Base-by-base conservation (phyloP, 495 filamentous ascomycete genomes). In the Diplogelasinospora grovesii region DNA sequence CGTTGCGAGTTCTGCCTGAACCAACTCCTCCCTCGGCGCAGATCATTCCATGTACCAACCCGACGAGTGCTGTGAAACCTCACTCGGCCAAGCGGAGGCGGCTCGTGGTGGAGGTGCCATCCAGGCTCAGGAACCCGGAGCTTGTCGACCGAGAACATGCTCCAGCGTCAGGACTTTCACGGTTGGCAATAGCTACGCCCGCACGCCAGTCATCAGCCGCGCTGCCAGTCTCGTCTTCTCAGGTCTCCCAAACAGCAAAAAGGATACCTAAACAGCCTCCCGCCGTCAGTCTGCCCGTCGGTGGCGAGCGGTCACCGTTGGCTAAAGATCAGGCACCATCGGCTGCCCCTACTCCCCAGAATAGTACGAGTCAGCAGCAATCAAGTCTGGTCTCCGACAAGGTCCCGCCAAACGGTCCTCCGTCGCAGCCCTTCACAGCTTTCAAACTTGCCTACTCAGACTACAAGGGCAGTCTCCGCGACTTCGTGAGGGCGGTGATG, bases 391-490 rank as follows among this genome's bases (percentile, higher is more conserved):
- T 27, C 8, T 22, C 23, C 4, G 45, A 53, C 4, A 46, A 32
- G 16, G 26, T 42, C 0, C 49, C 54, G 3, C 56, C 48, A 9
- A 54, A 54, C 25, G 51, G 43, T 5, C 48, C 49, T 2, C 14
- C 46, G 3, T 53, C 53, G 1, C 48, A 54, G 23, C 57, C 52
- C 4, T 79, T 67, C 43, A 57, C 67, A 3, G 63, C 64, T 10
- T 88, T 82, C 42, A 65, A 63, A 34, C 46, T 48, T 8, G 64
- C 71, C 6, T 88, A 86, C 47, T 69, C 77, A 1, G 56, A 47
- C 5, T 86, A 81, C 43, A 22, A 36, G 8, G 81, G 78, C 3
- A 71, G 62, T 14, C 61, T 71, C 8, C 41, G 36, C 0, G 66
- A 76, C 43, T 86, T 86, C 35, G 49, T 71, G 1, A 57, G 66